Evolutionary conservation across 1,139 yeast species (phyloP).

Genomic region (Suzukiozyma palmioleophila): DNA sequence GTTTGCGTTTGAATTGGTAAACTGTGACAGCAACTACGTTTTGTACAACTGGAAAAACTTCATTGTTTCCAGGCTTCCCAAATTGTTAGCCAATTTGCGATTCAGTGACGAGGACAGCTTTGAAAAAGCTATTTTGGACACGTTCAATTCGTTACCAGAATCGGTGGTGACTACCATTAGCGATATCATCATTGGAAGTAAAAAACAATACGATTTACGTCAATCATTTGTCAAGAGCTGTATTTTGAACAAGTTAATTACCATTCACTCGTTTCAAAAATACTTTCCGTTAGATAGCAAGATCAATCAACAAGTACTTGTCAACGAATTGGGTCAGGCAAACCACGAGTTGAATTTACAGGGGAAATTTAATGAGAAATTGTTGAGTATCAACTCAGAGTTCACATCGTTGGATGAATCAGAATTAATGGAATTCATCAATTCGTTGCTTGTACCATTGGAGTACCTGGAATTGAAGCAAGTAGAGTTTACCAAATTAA

Average conservation of each 20-base stretch:
- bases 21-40: slow-evolving; percentile 16
- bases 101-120: slow-evolving; percentile 18
- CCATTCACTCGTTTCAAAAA: slow-evolving; percentile 38
- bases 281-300: slow-evolving; percentile 34
- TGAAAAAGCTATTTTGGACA: slow-evolving; percentile 13
- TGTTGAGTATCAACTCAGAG: slow-evolving; percentile 48
- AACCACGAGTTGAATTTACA: slow-evolving; percentile 14
- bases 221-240: slow-evolving; percentile 55
- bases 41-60: slow-evolving; percentile 34
- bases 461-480: slow-evolving; percentile 38
- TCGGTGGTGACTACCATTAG: slow-evolving; percentile 8
- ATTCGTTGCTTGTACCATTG: slow-evolving; percentile 21
- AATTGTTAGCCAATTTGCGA: slow-evolving; percentile 15
- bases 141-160: slow-evolving; percentile 14
- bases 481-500: slow-evolving; percentile 29
- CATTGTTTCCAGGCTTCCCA: slow-evolving; percentile 27
- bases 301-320: slow-evolving; percentile 28
- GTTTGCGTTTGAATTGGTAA: slow-evolving; percentile 12
- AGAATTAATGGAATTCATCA: slow-evolving; percentile 39
- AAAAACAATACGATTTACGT: slow-evolving; percentile 42
- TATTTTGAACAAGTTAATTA: slow-evolving; percentile 30
- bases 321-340: slow-evolving; percentile 18
- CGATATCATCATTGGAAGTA: slow-evolving; percentile 8
- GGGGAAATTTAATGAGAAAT: slow-evolving; percentile 24
- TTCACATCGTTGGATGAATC: slow-evolving; percentile 52